Percentiles rank a stretch among this genome's conserved stretches.
Evolutionary conservation across 371 early-diverging fungal genomes (phyloP).

Genomic region (Chytridium lagenaria): DNA sequence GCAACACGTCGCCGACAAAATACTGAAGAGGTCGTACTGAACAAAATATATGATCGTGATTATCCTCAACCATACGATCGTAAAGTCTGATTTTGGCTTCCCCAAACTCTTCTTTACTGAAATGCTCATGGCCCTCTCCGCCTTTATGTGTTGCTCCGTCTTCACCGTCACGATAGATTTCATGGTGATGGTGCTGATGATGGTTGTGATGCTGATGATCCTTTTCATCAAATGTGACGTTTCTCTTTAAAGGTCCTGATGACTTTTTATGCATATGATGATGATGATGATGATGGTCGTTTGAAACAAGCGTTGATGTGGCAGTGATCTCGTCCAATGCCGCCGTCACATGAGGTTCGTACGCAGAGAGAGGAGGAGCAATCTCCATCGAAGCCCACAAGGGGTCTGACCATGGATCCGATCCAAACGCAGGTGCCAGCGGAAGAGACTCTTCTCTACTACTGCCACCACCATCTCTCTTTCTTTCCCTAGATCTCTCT

Average conservation of each 20-base stretch:
- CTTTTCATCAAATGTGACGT: conserved; percentile 7
- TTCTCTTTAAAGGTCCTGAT: neutral
- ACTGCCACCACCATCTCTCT: too few relatives aligned
- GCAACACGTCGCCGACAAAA: conserved; percentile 30
- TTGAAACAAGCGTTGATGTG: neutral
- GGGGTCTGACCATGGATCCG: conserved; percentile 3
- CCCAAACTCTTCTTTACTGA: conserved; percentile 23
- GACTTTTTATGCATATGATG: neutral
- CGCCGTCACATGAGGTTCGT: neutral
- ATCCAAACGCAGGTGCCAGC: too few relatives aligned
- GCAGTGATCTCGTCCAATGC: neutral
- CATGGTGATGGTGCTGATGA: conserved; percentile 4
- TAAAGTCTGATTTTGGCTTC: conserved; percentile 22
- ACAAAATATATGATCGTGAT: conserved; percentile 9
- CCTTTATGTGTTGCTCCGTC: neutral
- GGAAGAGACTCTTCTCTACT: too few relatives aligned
- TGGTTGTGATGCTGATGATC: conserved; percentile 1
- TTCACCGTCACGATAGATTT: neutral
- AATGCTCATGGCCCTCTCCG: neutral
- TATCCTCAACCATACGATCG: conserved; percentile 17
- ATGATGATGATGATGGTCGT: too few relatives aligned
- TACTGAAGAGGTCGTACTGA: conserved; percentile 24
- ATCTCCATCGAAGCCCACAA: conserved; percentile 1
- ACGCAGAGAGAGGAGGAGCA: conserved; percentile 7
- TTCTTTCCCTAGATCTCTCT: neutral